Evolutionary conservation across 371 early-diverging fungal genomes (phyloP), one percentile per base, ranked within the genome.

Genomic region (Mortierella sp.): DNA sequence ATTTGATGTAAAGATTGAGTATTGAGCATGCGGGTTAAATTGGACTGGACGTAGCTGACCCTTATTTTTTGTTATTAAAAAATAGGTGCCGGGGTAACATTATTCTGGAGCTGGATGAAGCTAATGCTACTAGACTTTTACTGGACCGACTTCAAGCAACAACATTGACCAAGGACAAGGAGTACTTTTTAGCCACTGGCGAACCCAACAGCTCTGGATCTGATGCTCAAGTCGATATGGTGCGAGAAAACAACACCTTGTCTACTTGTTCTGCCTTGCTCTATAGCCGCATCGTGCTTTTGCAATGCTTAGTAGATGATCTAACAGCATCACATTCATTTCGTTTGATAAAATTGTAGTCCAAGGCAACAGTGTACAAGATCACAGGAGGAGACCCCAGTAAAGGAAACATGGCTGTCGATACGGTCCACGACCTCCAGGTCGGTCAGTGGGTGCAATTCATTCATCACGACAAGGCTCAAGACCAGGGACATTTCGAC

Each of bases 321-420:
- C 42, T 38, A 38, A 38, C 42, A 38, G 1, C 42, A 3, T 38
- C 42, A 38, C 5, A 38, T 5, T 38, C 42, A 3, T 45, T 19
- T 58, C 47, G 8, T 21, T 38, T 19, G 42, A 54, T n/a, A 0
- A 38, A 52, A 54, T 34, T 48, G 14, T 74, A 80, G 82, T 55
- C 76, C 28, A 79, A 88, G 70, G 84, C 91, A 74, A 89, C 89
- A 4, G 92, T 96, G 10, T 91, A 91, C 75, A 89, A 91, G 50
- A 90, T 96, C 68, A 93, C 92, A 47, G 94, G 95, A 71, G 96
- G 96, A 1, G 95, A 96, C 88, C 94, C 94, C n/a, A 88, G 92
- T 10, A 92, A 92, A 72, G 96, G 95, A 1, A 94, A 93, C 47
- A 91, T 96, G 90, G 93, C 96, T 0, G 84, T 96, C 8, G 95